Evolutionary conservation across 108 stramenopile species (phyloP).

Genomic region (Chaetoceros tenuissimus): DNA sequence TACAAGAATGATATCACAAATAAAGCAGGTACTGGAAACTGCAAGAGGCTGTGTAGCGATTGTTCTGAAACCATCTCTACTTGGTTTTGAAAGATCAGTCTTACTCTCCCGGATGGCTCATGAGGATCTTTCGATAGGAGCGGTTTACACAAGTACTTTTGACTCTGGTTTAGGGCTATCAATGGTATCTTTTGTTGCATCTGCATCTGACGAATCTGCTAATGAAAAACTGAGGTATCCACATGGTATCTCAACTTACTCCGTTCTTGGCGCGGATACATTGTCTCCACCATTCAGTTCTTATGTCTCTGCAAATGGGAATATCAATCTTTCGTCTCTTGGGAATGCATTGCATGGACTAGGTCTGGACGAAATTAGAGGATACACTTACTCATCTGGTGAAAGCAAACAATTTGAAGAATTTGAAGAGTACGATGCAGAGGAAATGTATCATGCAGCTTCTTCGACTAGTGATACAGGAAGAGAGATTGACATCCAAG

Average conservation of each 20-base stretch:
- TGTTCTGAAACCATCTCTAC: constrained; percentile 74
- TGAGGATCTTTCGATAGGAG: constrained; percentile 50
- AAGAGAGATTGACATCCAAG: constrained; percentile 57
- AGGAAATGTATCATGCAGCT: constrained; percentile 31
- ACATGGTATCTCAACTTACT: constrained; percentile 77
- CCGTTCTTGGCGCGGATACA: constrained; percentile 54
- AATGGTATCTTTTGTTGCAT: constrained; percentile 52
- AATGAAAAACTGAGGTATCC: constrained; percentile 21
- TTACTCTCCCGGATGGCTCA: constrained; percentile 53
- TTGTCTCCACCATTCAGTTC: constrained; percentile 70
- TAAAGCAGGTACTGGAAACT: constrained; percentile 14
- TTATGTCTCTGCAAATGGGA: constrained; percentile 61
- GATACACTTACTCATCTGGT: constrained; percentile 7
- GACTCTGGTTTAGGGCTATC: constrained; percentile 76
- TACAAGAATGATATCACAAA: too few species aligned
- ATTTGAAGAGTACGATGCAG: constrained; percentile 17
- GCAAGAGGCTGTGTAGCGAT: constrained; percentile 62
- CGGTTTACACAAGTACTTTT: constrained; percentile 69
- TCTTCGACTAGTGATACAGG: constrained; percentile 36
- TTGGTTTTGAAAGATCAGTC: constrained; percentile 71
- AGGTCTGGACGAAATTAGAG: constrained; percentile 57
- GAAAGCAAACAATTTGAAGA: not conserved
- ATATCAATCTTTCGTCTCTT: constrained; percentile 62
- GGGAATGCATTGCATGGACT: constrained; percentile 66
- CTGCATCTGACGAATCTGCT: constrained; percentile 40